Conservation (phyloP, 768 basidiomycete genomes). For the Holtermanniella nyarrowii region DNA sequence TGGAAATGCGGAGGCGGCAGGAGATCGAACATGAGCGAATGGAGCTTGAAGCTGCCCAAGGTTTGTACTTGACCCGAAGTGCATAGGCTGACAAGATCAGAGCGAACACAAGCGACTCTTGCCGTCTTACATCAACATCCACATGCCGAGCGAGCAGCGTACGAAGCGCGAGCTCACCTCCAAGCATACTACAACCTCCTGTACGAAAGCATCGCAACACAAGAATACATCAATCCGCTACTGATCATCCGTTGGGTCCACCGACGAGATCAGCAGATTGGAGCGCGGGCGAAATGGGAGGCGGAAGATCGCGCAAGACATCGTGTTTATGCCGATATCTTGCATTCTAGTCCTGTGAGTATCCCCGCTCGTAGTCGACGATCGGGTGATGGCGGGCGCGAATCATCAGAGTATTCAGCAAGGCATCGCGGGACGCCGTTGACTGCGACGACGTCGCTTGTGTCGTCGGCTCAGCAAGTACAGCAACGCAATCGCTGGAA, state of each 20-base stretch:
- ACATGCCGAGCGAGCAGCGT: conserved; percentile 15
- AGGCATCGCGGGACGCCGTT: neutral
- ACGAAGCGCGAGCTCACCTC: conserved; percentile 18
- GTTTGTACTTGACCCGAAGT: conserved; percentile 5
- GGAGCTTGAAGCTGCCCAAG: conserved; percentile 29
- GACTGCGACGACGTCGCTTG: neutral
- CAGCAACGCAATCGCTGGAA: too few relatives aligned
- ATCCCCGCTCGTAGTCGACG: neutral
- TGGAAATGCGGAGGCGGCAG: conserved; percentile 8
- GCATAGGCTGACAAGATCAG: conserved; percentile 1
- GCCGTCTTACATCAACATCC: conserved; percentile 30
- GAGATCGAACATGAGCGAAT: conserved; percentile 21
- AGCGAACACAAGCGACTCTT: conserved; percentile 9
- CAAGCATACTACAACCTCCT: conserved; percentile 26
- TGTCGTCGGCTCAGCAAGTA: too few relatives aligned
- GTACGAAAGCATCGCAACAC: conserved; percentile 27
- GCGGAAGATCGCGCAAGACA: conserved; percentile 4
- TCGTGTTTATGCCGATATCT: neutral
- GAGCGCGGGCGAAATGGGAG: conserved; percentile 20
- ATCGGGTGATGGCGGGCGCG: neutral
- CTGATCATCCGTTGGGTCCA: conserved; percentile 27
- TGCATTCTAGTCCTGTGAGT: conserved; percentile 16
- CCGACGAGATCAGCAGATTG: conserved; percentile 17
- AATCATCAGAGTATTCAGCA: neutral
- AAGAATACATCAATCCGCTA: conserved; percentile 25